phyloP scores from a whole-genome alignment of 805 yeast genomes.

The Wickerhamomyces bisporus region DNA sequence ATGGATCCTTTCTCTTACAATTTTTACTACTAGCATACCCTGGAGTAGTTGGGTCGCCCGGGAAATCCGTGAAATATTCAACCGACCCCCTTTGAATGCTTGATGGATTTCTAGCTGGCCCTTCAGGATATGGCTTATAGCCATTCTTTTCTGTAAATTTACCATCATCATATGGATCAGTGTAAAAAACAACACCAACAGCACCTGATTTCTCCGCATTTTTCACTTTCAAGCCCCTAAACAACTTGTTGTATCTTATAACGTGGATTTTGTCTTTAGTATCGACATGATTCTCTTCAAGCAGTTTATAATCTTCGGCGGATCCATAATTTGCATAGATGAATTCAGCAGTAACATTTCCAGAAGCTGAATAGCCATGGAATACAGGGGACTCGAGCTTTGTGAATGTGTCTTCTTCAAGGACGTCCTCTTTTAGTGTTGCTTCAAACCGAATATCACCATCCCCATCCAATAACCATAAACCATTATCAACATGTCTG shows the following conservation, averaged over 20 bases:
- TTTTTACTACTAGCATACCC: conserved; percentile 54
- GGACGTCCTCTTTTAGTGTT: conserved; percentile 38
- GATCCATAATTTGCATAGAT: conserved; percentile 61
- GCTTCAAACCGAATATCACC: conserved; percentile 41
- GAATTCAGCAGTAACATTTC: conserved; percentile 49
- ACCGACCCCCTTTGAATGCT: conserved; percentile 61
- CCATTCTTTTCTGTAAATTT: conserved; percentile 52
- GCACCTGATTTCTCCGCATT: conserved; percentile 63
- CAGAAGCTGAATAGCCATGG: conserved; percentile 62
- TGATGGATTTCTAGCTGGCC: conserved; percentile 60
- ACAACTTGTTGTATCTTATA: conserved; percentile 44
- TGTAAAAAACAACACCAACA: conserved; percentile 44
- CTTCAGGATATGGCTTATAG: conserved; percentile 52
- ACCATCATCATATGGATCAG: conserved; percentile 58
- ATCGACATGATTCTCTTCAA: conserved; percentile 36
- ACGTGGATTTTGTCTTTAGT: conserved; percentile 55
- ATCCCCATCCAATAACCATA: conserved; percentile 31
- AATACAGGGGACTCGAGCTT: conserved; percentile 49
- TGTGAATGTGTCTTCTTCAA: conserved; percentile 40
- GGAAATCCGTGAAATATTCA: conserved; percentile 49
- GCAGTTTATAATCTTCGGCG: conserved; percentile 43
- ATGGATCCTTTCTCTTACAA: conserved; percentile 36
- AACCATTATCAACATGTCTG: conserved; percentile 42
- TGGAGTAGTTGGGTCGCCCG: conserved; percentile 79
- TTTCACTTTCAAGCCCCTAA: conserved; percentile 52